phyloP scores from a whole-genome alignment of 192 early-diverging fungal species.

The Backusella macrospora region DNA sequence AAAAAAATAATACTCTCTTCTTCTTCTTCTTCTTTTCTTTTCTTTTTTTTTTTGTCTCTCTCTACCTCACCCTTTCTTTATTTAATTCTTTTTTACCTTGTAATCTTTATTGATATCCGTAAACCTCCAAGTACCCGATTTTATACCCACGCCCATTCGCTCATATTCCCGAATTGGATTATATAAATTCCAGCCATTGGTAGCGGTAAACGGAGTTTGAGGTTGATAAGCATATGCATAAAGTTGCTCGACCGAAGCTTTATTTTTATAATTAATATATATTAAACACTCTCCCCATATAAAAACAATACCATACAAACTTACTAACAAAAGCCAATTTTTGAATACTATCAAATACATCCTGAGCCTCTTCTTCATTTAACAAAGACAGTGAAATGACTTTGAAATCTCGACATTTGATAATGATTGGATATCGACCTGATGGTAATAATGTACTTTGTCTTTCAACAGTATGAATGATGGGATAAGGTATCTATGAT shows the following conservation, averaged over 20 bases:
- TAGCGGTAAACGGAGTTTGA: conserved; percentile 38
- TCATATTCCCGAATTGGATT: conserved; percentile 76
- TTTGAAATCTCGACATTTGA: conserved; percentile 83
- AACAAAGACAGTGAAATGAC: conserved; percentile 69
- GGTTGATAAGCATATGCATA: conserved; percentile 78
- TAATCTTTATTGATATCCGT: conserved; percentile 75
- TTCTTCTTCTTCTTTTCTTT: too few relatives aligned
- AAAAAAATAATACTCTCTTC: not conserved
- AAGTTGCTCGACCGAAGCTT: conserved; percentile 71
- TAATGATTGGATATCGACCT: conserved; percentile 49
- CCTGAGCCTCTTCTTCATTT: conserved; percentile 66
- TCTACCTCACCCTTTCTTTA: not conserved
- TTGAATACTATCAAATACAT: conserved; percentile 79
- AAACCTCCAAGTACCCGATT: conserved; percentile 75
- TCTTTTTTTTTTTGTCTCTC: not conserved
- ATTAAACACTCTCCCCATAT: not conserved
- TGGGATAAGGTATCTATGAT: conserved; percentile 73
- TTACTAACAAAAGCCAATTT: conserved; percentile 77
- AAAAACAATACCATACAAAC: conserved; percentile 23
- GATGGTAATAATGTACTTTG: conserved; percentile 46
- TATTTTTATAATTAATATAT: not conserved
- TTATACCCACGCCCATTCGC: conserved; percentile 78
- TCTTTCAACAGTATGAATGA: conserved; percentile 80
- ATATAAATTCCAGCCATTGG: conserved; percentile 73
- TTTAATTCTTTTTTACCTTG: conserved; percentile 44